These are phyloP conservation scores for Gautieria morchelliformis DNA, from an alignment of 768 basidiomycete species.

Conservation along the genomic window DNA sequence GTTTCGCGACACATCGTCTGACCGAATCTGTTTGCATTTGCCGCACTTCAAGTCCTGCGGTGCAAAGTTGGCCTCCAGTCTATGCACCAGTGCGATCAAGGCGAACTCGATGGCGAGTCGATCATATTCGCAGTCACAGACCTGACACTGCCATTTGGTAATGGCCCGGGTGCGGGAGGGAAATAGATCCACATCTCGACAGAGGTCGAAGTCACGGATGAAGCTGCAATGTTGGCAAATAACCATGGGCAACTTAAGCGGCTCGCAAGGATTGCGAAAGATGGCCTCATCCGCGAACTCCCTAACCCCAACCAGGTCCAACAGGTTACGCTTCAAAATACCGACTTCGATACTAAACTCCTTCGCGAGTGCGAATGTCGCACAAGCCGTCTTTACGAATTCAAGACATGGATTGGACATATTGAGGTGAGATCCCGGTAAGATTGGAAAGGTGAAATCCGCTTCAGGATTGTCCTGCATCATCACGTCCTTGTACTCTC, in stretches of 20 bases:
- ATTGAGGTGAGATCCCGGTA: slow-evolving; percentile 79
- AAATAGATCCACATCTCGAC: slow-evolving; percentile 79
- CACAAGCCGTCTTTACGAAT: slow-evolving; percentile 80
- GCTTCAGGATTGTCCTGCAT: slow-evolving; percentile 31
- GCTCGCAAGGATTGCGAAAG: slow-evolving; percentile 89
- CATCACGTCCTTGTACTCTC: slow-evolving; percentile 49
- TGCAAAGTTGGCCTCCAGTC: slow-evolving; percentile 63
- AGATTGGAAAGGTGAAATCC: slow-evolving; percentile 71
- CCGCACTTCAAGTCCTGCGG: slow-evolving; percentile 86
- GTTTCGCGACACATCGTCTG: slow-evolving; percentile 75
- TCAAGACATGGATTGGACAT: slow-evolving; percentile 78
- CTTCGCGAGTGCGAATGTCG: slow-evolving; percentile 66
- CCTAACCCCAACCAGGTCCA: slow-evolving; percentile 78
- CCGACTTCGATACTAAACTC: slow-evolving; percentile 85
- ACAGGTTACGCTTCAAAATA: slow-evolving; percentile 76
- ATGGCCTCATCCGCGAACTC: slow-evolving; percentile 81
- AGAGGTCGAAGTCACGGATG: slow-evolving; percentile 90
- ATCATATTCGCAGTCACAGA: slow-evolving; percentile 83
- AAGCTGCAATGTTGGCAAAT: slow-evolving; percentile 82
- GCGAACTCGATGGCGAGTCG: slow-evolving; percentile 78
- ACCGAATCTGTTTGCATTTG: slow-evolving; percentile 86
- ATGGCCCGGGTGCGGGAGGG: slow-evolving; percentile 36
- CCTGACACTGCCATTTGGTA: slow-evolving; percentile 56
- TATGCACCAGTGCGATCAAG: slow-evolving; percentile 65
- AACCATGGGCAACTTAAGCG: slow-evolving; percentile 74